phyloP scores from a whole-genome alignment of 2,329 filamentous ascomycete genomes.

The Fusarium solani-melongenae region DNA sequence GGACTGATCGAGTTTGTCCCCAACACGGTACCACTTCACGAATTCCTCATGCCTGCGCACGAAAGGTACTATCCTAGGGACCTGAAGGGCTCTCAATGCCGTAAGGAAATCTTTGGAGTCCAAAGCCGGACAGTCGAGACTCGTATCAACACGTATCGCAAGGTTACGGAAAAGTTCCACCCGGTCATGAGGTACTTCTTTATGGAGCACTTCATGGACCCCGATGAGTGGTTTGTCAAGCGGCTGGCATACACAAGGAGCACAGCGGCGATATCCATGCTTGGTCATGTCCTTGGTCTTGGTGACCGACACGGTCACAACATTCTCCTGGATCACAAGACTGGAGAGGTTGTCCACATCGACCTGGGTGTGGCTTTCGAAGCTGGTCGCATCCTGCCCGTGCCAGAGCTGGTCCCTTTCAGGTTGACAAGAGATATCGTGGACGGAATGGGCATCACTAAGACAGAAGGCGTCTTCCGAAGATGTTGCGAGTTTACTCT shows the following conservation, averaged over 20 bases:
- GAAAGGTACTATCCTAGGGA: conserved; percentile 87
- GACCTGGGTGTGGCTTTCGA: conserved; percentile 98
- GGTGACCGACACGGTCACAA: conserved; percentile 97
- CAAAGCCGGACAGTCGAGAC: conserved; percentile 76
- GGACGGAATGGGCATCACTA: conserved; percentile 95
- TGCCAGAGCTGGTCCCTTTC: conserved; percentile 97
- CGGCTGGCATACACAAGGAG: conserved; percentile 92
- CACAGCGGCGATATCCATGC: conserved; percentile 93
- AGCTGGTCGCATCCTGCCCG: conserved; percentile 91
- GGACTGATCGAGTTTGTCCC: conserved; percentile 98
- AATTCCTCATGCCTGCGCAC: conserved; percentile 92
- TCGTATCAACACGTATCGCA: conserved; percentile 80
- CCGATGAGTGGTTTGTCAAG: conserved; percentile 94
- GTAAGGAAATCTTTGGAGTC: conserved; percentile 81
- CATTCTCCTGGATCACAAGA: conserved; percentile 89
- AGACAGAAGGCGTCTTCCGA: conserved; percentile 94
- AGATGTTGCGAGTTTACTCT: conserved; percentile 99
- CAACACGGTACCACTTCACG: conserved; percentile 90
- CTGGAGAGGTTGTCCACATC: conserved; percentile 95
- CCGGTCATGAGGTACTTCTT: conserved; percentile 98
- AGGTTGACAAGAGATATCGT: conserved; percentile 93
- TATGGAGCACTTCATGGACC: conserved; percentile 91
- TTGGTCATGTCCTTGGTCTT: conserved; percentile 91
- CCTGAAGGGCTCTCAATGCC: conserved; percentile 78
- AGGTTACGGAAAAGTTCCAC: conserved; percentile 83